These are phyloP conservation scores for Apophysomyces elegans DNA, from an alignment of 371 early-diverging fungal species.

Conservation along the genomic window DNA sequence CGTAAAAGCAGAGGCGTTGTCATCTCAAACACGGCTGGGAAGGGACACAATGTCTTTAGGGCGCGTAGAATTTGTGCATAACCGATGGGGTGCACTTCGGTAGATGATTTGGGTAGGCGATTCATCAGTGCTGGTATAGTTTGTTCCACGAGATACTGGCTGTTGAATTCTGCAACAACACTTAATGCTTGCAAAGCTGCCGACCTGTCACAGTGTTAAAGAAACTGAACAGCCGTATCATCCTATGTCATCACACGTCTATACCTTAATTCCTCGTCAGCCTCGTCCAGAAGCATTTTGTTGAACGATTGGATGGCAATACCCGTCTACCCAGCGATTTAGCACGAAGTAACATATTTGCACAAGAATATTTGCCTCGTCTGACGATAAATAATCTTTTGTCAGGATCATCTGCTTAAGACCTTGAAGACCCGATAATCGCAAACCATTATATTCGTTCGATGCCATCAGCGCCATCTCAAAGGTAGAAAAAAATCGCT, in stretches of 20 bases:
- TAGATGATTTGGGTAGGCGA: conserved; percentile 27
- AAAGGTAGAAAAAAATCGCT: conserved; percentile 70
- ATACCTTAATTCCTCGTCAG: conserved; percentile 58
- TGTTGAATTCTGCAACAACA: conserved; percentile 26
- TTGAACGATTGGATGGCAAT: conserved; percentile 63
- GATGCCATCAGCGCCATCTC: conserved; percentile 55
- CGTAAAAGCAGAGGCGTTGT: conserved; percentile 31
- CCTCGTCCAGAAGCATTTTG: conserved; percentile 54
- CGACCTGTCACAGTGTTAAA: conserved; percentile 8
- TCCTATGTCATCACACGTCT: background rate
- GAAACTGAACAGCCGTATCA: background rate
- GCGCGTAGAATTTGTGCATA: conserved; percentile 32
- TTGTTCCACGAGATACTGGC: conserved; percentile 31
- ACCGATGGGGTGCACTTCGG: conserved; percentile 15
- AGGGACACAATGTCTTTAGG: conserved; percentile 30
- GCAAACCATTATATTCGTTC: conserved; percentile 75
- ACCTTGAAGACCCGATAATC: conserved; percentile 70
- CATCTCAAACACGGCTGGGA: conserved; percentile 33
- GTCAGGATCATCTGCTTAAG: conserved; percentile 68
- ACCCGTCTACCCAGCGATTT: conserved; percentile 34
- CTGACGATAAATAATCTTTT: conserved; percentile 54
- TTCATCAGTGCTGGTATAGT: conserved; percentile 42
- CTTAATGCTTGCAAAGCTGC: conserved; percentile 36
- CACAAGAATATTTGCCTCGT: conserved; percentile 47
- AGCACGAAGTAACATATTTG: too few relatives aligned